Percentiles rank a stretch among this genome's conserved stretches.
Conservation (phyloP, 768 basidiomycete species). For the Tylopilus sp. region DNA sequence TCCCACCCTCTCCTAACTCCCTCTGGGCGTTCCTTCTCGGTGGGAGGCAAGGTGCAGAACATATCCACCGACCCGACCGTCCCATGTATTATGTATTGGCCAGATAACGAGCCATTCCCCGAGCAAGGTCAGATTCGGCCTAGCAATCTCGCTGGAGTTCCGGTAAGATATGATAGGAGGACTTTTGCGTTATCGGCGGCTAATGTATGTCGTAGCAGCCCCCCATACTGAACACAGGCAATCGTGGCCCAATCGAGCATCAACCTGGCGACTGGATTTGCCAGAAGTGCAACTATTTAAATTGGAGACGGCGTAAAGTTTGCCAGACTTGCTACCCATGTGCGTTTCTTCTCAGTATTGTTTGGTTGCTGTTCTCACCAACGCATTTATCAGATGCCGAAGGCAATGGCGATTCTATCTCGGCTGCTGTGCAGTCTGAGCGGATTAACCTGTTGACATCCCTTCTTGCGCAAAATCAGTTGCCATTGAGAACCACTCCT, state of each 20-base stretch:
- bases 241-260: conserved; percentile 84
- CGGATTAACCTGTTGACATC: conserved; percentile 77
- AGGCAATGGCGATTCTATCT: conserved; percentile 85
- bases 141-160: conserved; percentile 46
- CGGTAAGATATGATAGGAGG: conserved; percentile 38
- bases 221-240: conserved; percentile 86
- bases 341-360: conserved; percentile 36
- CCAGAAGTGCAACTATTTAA: conserved; percentile 80
- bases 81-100: conserved; percentile 88
- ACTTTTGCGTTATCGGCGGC: not conserved
- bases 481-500: conserved; percentile 21
- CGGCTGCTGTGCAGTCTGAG: conserved; percentile 79
- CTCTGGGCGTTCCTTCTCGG: conserved; percentile 72
- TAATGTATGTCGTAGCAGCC: conserved; percentile 51
- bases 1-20: conserved; percentile 78
- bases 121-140: conserved; percentile 78
- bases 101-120: conserved; percentile 82
- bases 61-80: conserved; percentile 65
- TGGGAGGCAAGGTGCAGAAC: conserved; percentile 78
- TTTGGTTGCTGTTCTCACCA: conserved; percentile 7
- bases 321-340: conserved; percentile 88
- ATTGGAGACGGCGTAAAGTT: conserved; percentile 85
- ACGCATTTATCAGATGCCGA: conserved; percentile 59
- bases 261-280: conserved; percentile 85
- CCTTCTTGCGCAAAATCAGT: conserved; percentile 60